A percentile compares a stretch with the other conserved stretches of the same genome.
Evolutionary conservation across 768 basidiomycete genomes (phyloP).

Genomic region (Suillus decipiens): DNA sequence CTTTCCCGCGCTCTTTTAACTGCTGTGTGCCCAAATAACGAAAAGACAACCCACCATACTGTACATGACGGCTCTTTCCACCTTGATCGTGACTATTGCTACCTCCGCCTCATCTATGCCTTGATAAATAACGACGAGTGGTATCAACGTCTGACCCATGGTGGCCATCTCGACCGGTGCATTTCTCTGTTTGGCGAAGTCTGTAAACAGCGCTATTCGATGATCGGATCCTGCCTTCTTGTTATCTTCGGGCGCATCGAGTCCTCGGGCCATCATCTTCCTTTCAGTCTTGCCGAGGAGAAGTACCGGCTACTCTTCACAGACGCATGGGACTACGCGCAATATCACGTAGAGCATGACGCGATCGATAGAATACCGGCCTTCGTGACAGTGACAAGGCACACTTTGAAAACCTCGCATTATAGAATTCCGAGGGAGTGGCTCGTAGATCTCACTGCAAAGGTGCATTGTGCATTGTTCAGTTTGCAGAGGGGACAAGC

Average conservation of each 20-base stretch:
- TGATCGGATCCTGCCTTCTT: neutral
- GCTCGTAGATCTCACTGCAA: neutral
- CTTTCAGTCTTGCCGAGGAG: neutral
- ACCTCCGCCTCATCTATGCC: neutral
- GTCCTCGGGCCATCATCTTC: neutral
- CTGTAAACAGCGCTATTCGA: too few species aligned
- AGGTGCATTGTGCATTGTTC: neutral
- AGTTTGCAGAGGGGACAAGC: neutral
- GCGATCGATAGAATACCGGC: neutral
- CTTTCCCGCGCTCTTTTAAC: neutral
- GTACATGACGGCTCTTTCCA: too few species aligned
- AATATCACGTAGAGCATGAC: too few species aligned
- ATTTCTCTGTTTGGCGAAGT: neutral
- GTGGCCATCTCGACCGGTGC: neutral
- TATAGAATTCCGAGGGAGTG: neutral
- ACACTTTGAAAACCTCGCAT: neutral
- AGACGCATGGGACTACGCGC: neutral
- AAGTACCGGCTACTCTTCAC: neutral
- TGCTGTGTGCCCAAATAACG: neutral
- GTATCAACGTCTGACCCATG: neutral
- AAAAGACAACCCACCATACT: neutral
- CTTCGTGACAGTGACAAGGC: neutral
- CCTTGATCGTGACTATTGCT: neutral
- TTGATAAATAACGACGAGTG: neutral
- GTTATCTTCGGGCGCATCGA: neutral